Conservation (phyloP, 345 rosid species). For the Linum tenue region DNA sequence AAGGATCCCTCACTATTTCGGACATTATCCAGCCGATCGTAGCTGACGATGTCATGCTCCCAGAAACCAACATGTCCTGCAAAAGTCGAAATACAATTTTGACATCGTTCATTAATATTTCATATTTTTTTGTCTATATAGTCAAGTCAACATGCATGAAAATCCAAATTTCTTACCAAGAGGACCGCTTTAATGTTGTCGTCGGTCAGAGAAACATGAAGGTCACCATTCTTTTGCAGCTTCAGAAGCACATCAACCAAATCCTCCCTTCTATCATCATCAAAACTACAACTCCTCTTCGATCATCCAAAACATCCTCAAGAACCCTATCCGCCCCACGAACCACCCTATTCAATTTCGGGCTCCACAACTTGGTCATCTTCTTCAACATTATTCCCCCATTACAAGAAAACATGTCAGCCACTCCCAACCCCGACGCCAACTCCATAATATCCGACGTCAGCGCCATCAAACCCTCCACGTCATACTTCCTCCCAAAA, state of each 20-base stretch:
- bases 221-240: not conserved
- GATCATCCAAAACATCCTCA: constrained; percentile 9
- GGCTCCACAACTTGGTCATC: not conserved
- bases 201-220: not conserved
- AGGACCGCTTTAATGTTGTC: not conserved
- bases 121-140: no score
- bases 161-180: not conserved
- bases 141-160: not conserved
- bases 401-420: constrained; percentile 9
- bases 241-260: not conserved
- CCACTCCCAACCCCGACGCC: not conserved
- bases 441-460: not conserved
- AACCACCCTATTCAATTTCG: not conserved
- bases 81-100: not conserved
- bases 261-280: not conserved
- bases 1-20: not conserved
- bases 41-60: not conserved
- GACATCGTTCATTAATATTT: not conserved
- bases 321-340: not conserved
- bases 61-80: not conserved
- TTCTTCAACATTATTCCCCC: not conserved
- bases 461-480: not conserved
- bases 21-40: constrained; percentile 1
- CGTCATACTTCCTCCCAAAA: constrained; percentile 20
- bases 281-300: not conserved